Percentiles rank a stretch among this genome's conserved stretches.
These are phyloP conservation scores for Leccinum subtestaceum DNA, from an alignment of 768 basidiomycete species.

Conservation along the genomic window DNA sequence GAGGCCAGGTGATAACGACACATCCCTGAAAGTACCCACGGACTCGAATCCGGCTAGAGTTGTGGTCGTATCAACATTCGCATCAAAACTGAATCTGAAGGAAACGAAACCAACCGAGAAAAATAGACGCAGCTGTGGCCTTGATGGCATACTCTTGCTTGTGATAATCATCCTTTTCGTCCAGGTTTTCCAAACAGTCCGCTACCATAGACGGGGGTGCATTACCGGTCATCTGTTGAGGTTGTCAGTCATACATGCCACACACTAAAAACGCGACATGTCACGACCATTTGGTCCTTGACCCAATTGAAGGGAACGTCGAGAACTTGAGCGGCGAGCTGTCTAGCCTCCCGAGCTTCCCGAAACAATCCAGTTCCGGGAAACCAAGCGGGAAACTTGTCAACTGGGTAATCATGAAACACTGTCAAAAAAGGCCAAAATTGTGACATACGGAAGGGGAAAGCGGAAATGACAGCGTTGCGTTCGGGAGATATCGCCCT, in stretches of 20 bases:
- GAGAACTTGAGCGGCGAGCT: constrained; percentile 19
- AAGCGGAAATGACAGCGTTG: constrained; percentile 18
- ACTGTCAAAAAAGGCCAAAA: neutral
- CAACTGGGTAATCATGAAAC: constrained; percentile 11
- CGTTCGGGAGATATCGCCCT: constrained; percentile 21
- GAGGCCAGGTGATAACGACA: neutral
- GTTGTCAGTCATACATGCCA: neutral
- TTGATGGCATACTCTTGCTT: constrained; percentile 28
- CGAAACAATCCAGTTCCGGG: constrained; percentile 22
- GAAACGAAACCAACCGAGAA: constrained; percentile 17
- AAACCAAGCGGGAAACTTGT: constrained; percentile 24
- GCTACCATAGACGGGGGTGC: constrained; percentile 28
- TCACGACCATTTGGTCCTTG: constrained; percentile 23
- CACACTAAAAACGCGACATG: neutral
- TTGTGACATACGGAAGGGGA: constrained; percentile 21
- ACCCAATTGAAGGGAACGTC: constrained; percentile 25
- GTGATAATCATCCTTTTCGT: constrained; percentile 14
- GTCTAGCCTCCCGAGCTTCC: constrained; percentile 13
- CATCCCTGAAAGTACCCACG: constrained; percentile 8
- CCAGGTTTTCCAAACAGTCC: constrained; percentile 18
- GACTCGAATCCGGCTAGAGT: constrained; percentile 25
- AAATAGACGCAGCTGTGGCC: constrained; percentile 22
- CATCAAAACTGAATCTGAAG: neutral
- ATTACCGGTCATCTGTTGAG: constrained; percentile 10
- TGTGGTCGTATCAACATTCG: neutral